A percentile compares a stretch with the other conserved stretches of the same genome.
Conservation (phyloP, 495 filamentous ascomycete genomes). For the Tuber brumale region DNA sequence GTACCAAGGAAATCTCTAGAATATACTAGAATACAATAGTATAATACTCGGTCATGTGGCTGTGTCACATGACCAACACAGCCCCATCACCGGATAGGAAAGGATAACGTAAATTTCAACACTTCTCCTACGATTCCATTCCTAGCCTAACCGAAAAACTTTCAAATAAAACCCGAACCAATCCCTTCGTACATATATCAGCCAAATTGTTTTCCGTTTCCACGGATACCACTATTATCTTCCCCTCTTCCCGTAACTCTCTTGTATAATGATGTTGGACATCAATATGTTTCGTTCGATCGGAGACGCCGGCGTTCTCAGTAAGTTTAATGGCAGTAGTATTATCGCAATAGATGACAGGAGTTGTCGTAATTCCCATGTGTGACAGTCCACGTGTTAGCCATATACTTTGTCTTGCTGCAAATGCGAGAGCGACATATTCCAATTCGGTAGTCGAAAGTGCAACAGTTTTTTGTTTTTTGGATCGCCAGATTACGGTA, state of each 20-base stretch:
- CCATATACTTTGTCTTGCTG: background rate
- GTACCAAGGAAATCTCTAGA: too few relatives aligned
- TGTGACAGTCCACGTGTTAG: background rate
- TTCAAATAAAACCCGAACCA: too few relatives aligned
- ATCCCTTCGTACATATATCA: too few relatives aligned
- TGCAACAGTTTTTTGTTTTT: background rate
- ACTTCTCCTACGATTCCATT: too few relatives aligned
- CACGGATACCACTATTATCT: background rate
- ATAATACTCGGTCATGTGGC: too few relatives aligned
- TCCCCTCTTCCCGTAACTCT: background rate
- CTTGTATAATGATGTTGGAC: background rate
- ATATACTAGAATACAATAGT: too few relatives aligned
- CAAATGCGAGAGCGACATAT: background rate
- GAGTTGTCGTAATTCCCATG: background rate
- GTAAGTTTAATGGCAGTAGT: background rate
- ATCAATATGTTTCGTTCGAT: background rate
- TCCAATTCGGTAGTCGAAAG: background rate
- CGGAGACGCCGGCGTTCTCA: background rate
- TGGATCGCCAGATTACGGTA: background rate
- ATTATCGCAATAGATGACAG: background rate
- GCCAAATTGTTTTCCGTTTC: background rate
- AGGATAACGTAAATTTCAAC: too few relatives aligned
- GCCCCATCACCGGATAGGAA: too few relatives aligned
- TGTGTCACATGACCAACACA: too few relatives aligned
- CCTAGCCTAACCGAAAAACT: too few relatives aligned